Percentiles rank a stretch among this genome's conserved stretches.
Evolutionary conservation across 1,284 basidiomycete genomes (phyloP).

Genomic region (Bondarzewia mesenterica): DNA sequence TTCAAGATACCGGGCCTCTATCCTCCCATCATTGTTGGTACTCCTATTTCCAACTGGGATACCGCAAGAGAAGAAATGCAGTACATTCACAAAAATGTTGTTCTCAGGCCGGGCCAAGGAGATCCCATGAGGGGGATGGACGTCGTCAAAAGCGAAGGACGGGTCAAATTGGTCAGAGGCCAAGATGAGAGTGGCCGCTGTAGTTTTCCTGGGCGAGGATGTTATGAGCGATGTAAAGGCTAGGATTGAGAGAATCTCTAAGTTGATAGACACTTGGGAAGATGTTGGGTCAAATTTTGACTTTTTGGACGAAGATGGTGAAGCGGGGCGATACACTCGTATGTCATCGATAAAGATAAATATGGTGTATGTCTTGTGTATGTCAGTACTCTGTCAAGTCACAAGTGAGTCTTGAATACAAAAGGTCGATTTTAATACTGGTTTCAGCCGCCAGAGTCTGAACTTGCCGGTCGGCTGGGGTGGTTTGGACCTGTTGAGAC

Average conservation of each 20-base stretch:
- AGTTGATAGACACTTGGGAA: slow-evolving; percentile 22
- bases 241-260: slow-evolving; percentile 24
- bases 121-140: slow-evolving; percentile 48
- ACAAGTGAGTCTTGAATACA: too few relatives aligned
- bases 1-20: slow-evolving; percentile 33
- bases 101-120: slow-evolving; percentile 31
- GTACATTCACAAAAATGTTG: slow-evolving; percentile 20
- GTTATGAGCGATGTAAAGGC: slow-evolving; percentile 34
- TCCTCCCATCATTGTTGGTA: slow-evolving; percentile 10
- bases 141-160: slow-evolving; percentile 41
- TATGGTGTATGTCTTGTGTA: too few relatives aligned
- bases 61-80: slow-evolving; percentile 23
- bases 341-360: too few relatives aligned
- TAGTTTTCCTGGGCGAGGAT: slow-evolving; percentile 41
- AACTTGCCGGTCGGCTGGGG: too few relatives aligned
- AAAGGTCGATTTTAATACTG: too few relatives aligned
- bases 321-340: too few relatives aligned
- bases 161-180: slow-evolving; percentile 17
- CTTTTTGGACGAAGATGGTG: background rate
- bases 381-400: too few relatives aligned
- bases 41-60: slow-evolving; percentile 36
- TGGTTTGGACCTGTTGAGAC: too few relatives aligned
- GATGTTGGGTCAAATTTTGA: background rate
- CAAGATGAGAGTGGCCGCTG: slow-evolving; percentile 23
- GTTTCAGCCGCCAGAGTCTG: too few relatives aligned